Base-by-base conservation (phyloP, 2,329 filamentous ascomycete species). In the Ramularia collo-cygni region DNA sequence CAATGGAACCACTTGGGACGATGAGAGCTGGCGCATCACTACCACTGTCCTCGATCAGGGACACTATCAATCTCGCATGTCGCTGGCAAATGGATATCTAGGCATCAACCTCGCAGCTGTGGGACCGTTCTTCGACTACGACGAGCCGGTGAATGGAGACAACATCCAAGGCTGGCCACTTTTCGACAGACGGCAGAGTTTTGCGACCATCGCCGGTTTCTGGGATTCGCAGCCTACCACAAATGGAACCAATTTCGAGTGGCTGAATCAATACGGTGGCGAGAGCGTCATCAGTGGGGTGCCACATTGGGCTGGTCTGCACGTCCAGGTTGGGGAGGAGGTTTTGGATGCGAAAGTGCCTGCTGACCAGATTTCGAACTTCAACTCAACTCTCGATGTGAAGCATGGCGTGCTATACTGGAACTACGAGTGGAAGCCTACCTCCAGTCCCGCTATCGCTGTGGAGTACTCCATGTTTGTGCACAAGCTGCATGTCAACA, bases 241-340 rank as follows among this genome's bases (percentile, higher is more conserved):
- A 0, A 77, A 75, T 31, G 70, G 72, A 1, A 73, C 74, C 5
- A 85, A 85, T 50, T 84, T 81, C 50, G 70, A 70, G 0, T 85
- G 82, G 80, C 59, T 86, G 30, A 70, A 75, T 40, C 76, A 85
- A 49, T 81, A 83, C 60, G 81, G 81, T 5, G 75, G 75, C 42
- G 82, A 87, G 53, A 82, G 76, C 50, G 79, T 83, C 36, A 82
- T 85, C 46, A 76, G 74, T 37, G 83, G 83, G 16, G 71, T 87
- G 12, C 83, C 83, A 5, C 81, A 85, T 55, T 83, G 79, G 71
- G 70, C 71, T 17, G 77, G 75, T 1, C 62, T 83, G 27, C 59
- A 79, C 26, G 65, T 83, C 13, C 70, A 77, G 37, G 72, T 72
- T 2, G 66, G 72, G 40, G 67, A 68, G 16, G 62, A 65, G 7